Percentiles rank a stretch among this genome's conserved stretches.
Evolutionary conservation across 352 stramenopile species (phyloP).

Genomic region (Phytophthora syringae): DNA sequence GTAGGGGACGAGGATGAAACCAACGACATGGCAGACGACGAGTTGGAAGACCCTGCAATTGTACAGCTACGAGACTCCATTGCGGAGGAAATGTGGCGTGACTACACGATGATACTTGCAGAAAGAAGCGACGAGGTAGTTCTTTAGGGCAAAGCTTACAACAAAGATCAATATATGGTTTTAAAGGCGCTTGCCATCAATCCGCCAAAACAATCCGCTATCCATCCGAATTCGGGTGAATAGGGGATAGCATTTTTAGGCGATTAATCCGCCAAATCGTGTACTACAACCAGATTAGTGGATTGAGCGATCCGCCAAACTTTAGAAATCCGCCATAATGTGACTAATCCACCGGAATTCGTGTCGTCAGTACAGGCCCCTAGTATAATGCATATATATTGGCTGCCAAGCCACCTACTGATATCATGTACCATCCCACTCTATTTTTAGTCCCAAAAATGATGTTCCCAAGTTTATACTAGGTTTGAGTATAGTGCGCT

Average conservation of each 20-base stretch:
- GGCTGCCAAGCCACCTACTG: too few relatives aligned
- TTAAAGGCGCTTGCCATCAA: neutral
- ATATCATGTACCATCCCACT: too few relatives aligned
- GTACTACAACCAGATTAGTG: neutral
- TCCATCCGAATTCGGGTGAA: neutral
- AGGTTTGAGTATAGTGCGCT: too few relatives aligned
- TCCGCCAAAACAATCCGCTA: neutral
- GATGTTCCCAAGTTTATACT: too few relatives aligned
- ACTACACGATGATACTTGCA: neutral
- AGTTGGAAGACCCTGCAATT: too few relatives aligned
- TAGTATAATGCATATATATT: too few relatives aligned
- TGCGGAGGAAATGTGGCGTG: neutral
- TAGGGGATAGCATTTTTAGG: neutral
- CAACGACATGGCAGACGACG: too few relatives aligned
- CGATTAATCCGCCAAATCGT: neutral
- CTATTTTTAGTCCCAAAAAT: too few relatives aligned
- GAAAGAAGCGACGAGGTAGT: neutral
- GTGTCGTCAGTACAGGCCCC: neutral
- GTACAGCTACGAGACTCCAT: neutral
- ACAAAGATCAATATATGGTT: neutral
- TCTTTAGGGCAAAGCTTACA: neutral
- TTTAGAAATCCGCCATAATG: neutral
- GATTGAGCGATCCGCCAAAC: neutral
- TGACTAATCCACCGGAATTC: neutral
- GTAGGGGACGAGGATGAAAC: too few relatives aligned